Conservation (phyloP, 495 filamentous ascomycete genomes). For the Tirmania nivea region DNA sequence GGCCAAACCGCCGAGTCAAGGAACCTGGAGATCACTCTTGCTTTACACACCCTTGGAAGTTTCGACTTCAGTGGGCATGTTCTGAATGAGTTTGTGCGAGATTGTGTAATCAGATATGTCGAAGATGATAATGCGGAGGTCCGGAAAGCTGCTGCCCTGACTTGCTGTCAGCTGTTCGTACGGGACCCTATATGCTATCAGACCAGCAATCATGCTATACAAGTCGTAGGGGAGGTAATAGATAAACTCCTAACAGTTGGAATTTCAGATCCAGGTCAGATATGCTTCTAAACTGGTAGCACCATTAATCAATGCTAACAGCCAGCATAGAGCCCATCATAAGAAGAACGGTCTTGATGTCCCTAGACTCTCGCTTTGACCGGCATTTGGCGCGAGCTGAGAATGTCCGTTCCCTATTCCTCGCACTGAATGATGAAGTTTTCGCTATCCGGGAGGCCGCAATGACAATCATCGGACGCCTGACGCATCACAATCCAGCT, state of each 20-base stretch:
- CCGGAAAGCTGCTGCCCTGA: conserved; percentile 81
- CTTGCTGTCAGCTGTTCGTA: conserved; percentile 92
- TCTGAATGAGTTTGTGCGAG: conserved; percentile 91
- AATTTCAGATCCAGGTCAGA: conserved; percentile 50
- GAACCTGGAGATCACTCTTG: conserved; percentile 76
- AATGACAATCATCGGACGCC: conserved; percentile 83
- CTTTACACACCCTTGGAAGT: conserved; percentile 77
- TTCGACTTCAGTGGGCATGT: conserved; percentile 88
- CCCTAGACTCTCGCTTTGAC: conserved; percentile 83
- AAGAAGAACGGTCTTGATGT: conserved; percentile 62
- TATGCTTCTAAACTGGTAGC: not conserved
- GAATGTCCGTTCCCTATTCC: conserved; percentile 84
- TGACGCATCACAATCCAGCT: conserved; percentile 79
- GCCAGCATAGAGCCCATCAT: conserved; percentile 45
- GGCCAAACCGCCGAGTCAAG: conserved; percentile 45
- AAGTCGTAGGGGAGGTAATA: conserved; percentile 93
- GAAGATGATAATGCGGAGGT: conserved; percentile 89
- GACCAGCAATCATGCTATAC: conserved; percentile 84
- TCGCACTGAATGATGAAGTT: conserved; percentile 87
- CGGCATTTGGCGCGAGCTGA: conserved; percentile 84
- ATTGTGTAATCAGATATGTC: conserved; percentile 93
- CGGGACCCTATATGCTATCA: conserved; percentile 93
- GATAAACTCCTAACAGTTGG: conserved; percentile 87
- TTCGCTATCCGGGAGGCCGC: conserved; percentile 84
- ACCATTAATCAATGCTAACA: conserved; percentile 5